These are phyloP conservation scores for Leccinum colubrinum DNA, from an alignment of 1,284 basidiomycete genomes.

Conservation along the genomic window DNA sequence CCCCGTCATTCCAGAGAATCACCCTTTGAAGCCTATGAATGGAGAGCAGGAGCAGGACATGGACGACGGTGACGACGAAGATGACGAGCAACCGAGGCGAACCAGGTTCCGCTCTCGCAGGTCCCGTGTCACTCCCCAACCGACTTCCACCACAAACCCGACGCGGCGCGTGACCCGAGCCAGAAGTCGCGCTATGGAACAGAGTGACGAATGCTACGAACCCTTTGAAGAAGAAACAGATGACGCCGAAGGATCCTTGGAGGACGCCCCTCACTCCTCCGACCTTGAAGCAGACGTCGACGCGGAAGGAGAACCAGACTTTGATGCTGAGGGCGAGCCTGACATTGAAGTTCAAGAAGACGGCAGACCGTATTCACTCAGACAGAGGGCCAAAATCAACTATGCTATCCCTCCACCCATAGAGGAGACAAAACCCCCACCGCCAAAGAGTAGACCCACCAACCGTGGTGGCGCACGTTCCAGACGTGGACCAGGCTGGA, in stretches of 20 bases:
- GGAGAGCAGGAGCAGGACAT: constrained; percentile 29
- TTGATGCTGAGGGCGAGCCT: constrained; percentile 32
- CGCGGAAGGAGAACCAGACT: constrained; percentile 34
- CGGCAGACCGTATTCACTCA: constrained; percentile 62
- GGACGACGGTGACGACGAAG: constrained; percentile 29
- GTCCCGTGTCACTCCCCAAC: constrained; percentile 29
- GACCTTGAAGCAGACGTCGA: constrained; percentile 40
- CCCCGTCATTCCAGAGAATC: constrained; percentile 6
- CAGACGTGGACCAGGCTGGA: constrained; percentile 64
- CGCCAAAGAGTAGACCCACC: constrained; percentile 30
- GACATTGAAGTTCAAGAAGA: constrained; percentile 44
- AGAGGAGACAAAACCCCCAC: constrained; percentile 59
- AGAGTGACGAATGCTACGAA: constrained; percentile 53
- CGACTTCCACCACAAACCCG: constrained; percentile 19
- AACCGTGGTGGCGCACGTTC: constrained; percentile 35
- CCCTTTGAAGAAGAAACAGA: constrained; percentile 47
- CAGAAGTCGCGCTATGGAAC: constrained; percentile 32
- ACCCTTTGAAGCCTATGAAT: constrained; percentile 17
- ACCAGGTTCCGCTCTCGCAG: constrained; percentile 14
- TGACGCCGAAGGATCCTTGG: constrained; percentile 57
- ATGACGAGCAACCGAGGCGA: constrained; percentile 35
- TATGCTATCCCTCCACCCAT: constrained; percentile 76
- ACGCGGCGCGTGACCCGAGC: constrained; percentile 29
- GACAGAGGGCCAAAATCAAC: constrained; percentile 65
- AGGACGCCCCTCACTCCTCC: constrained; percentile 51